phyloP scores from a whole-genome alignment of 805 yeast genomes.

The Lipomyces mesembrius region DNA sequence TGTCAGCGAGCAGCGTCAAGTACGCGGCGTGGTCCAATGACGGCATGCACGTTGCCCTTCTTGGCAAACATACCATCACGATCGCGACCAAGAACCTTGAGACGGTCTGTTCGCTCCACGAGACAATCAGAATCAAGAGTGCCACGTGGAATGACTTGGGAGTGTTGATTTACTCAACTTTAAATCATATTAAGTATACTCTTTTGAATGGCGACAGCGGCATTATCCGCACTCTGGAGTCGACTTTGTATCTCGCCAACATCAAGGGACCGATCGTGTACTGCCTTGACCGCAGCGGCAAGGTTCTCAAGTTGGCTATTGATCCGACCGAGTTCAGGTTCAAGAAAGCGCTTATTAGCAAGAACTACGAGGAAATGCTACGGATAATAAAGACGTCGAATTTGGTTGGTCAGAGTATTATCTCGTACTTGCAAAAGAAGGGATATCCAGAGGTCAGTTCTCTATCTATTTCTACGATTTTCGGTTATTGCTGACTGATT shows the following conservation, averaged over 20 bases:
- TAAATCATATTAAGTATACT: conserved; percentile 93
- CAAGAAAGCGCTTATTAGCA: conserved; percentile 88
- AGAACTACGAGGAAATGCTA: conserved; percentile 88
- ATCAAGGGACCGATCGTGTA: conserved; percentile 73
- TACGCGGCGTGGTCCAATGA: conserved; percentile 88
- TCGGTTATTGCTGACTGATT: neutral
- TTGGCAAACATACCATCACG: conserved; percentile 90
- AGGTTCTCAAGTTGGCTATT: conserved; percentile 73
- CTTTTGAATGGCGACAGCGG: conserved; percentile 94
- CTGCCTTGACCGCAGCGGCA: conserved; percentile 84
- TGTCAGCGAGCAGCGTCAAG: conserved; percentile 76
- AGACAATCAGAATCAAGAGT: conserved; percentile 93
- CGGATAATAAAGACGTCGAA: conserved; percentile 86
- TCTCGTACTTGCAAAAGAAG: conserved; percentile 89
- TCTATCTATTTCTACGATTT: neutral
- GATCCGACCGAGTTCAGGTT: conserved; percentile 98
- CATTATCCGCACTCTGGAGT: conserved; percentile 87
- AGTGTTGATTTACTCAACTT: conserved; percentile 88
- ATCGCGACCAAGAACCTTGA: conserved; percentile 81
- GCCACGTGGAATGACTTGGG: conserved; percentile 97
- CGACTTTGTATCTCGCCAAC: conserved; percentile 79
- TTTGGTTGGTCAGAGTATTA: conserved; percentile 95
- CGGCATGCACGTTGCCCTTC: conserved; percentile 82
- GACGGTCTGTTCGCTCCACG: conserved; percentile 82
- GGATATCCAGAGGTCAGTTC: conserved; percentile 79